A percentile compares a stretch with the other conserved stretches of the same genome.
Evolutionary conservation across 2,329 filamentous ascomycete species (phyloP).

Genomic region (Penicillium sp.): DNA sequence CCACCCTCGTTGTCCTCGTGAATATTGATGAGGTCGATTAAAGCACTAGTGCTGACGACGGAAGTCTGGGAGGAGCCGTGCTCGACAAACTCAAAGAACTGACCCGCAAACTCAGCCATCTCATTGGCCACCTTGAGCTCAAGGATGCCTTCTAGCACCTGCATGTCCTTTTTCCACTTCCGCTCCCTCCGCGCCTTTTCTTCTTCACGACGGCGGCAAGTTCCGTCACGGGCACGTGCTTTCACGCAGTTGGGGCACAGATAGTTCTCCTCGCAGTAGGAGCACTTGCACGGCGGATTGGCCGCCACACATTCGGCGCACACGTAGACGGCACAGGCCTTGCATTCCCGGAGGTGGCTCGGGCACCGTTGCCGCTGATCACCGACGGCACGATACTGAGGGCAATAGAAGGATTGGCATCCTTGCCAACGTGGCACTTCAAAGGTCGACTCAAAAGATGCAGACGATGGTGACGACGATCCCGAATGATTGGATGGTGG

Average conservation of each 20-base stretch:
- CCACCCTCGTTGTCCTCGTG: conserved; percentile 1
- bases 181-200: conserved; percentile 39
- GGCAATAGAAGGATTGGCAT: conserved; percentile 50
- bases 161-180: conserved; percentile 43
- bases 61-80: not conserved
- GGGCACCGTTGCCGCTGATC: conserved; percentile 48
- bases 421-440: conserved; percentile 45
- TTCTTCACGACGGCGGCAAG: conserved; percentile 40
- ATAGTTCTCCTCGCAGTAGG: conserved; percentile 45
- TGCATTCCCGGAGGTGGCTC: conserved; percentile 46
- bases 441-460: conserved; percentile 37
- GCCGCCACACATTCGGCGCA: conserved; percentile 45
- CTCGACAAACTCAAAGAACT: conserved; percentile 38
- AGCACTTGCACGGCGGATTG: conserved; percentile 45
- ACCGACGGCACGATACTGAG: conserved; percentile 41
- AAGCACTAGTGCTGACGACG: not conserved
- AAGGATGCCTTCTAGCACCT: conserved; percentile 40
- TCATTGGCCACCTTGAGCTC: conserved; percentile 44
- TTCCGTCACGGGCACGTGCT: conserved; percentile 39
- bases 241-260: conserved; percentile 45
- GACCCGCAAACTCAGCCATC: conserved; percentile 41
- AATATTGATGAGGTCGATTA: conserved; percentile 3
- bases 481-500: conserved; percentile 42
- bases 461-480: conserved; percentile 41
- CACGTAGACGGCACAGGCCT: conserved; percentile 46